phyloP scores from a whole-genome alignment of 768 basidiomycete genomes.

The Gymnopilus junonius region DNA sequence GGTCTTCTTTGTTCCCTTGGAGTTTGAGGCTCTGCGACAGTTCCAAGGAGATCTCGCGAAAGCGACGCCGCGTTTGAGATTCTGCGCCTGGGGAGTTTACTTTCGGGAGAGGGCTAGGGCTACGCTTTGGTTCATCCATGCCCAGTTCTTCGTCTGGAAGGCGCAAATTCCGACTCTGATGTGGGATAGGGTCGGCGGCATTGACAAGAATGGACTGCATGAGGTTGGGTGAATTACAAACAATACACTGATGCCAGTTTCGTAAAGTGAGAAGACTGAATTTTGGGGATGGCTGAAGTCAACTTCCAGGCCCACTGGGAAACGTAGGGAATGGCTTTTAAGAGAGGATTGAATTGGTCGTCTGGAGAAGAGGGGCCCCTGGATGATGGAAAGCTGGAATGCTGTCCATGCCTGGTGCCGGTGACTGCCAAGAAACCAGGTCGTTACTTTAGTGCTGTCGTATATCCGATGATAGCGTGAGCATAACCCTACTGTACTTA shows the following conservation, averaged over 20 bases:
- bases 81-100: slow-evolving; percentile 17
- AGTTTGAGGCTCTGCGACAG: slow-evolving; percentile 15
- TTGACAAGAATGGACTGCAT: background rate
- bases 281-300: background rate
- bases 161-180: slow-evolving; percentile 9
- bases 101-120: slow-evolving; percentile 1
- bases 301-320: background rate
- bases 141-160: slow-evolving; percentile 22
- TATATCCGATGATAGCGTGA: background rate
- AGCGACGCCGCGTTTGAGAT: slow-evolving; percentile 19
- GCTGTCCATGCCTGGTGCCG: background rate
- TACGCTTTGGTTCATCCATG: slow-evolving; percentile 2
- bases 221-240: background rate
- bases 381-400: background rate
- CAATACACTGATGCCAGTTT: background rate
- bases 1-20: slow-evolving; percentile 25
- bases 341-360: background rate
- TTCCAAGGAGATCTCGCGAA: slow-evolving; percentile 12
- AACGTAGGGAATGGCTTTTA: background rate
- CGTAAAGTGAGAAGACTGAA: background rate
- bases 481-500: too few relatives aligned
- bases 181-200: background rate
- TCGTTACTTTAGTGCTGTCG: background rate
- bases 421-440: slow-evolving; percentile 1
- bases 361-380: background rate